Evolutionary conservation across 495 filamentous ascomycete genomes (phyloP).

Genomic region (Beverwykella pulmonaria): DNA sequence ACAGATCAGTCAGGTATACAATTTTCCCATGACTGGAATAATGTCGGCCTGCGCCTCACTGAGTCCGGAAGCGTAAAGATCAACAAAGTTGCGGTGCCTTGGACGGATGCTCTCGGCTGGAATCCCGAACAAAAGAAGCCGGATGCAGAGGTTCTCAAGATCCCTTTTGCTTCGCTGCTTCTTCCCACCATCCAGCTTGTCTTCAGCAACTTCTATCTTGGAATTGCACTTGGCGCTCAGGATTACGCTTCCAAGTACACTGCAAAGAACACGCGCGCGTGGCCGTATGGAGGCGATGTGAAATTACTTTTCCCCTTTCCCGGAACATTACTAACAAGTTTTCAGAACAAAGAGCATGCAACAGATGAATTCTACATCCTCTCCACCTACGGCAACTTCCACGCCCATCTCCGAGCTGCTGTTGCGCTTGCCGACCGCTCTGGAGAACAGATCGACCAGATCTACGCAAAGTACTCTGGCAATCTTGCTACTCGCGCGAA

Average conservation of each 20-base stretch:
- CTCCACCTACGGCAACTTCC: conserved; percentile 61
- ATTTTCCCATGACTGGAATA: conserved; percentile 65
- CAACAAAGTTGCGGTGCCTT: conserved; percentile 56
- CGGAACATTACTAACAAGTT: background rate
- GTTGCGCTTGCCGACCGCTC: conserved; percentile 59
- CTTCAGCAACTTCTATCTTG: conserved; percentile 65
- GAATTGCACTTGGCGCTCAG: conserved; percentile 59
- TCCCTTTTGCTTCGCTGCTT: conserved; percentile 56
- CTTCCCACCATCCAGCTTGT: conserved; percentile 65
- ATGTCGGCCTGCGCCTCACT: conserved; percentile 61
- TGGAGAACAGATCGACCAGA: conserved; percentile 48
- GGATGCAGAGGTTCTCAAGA: conserved; percentile 49
- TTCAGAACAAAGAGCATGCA: conserved; percentile 51
- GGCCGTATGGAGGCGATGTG: conserved; percentile 60
- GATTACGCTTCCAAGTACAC: conserved; percentile 57
- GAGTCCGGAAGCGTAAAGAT: conserved; percentile 63
- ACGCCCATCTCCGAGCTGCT: conserved; percentile 59
- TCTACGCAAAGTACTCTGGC: conserved; percentile 48
- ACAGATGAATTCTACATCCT: conserved; percentile 67
- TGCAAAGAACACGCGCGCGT: conserved; percentile 54
- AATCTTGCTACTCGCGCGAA: conserved; percentile 18
- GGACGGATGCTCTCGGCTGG: conserved; percentile 64
- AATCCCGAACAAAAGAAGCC: conserved; percentile 51
- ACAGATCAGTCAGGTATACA: conserved; percentile 58
- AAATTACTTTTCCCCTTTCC: background rate